A percentile compares a stretch with the other conserved stretches of the same genome.
Evolutionary conservation across 139 green algal genomes (phyloP).

Genomic region (Yamagishiella unicocca): DNA sequence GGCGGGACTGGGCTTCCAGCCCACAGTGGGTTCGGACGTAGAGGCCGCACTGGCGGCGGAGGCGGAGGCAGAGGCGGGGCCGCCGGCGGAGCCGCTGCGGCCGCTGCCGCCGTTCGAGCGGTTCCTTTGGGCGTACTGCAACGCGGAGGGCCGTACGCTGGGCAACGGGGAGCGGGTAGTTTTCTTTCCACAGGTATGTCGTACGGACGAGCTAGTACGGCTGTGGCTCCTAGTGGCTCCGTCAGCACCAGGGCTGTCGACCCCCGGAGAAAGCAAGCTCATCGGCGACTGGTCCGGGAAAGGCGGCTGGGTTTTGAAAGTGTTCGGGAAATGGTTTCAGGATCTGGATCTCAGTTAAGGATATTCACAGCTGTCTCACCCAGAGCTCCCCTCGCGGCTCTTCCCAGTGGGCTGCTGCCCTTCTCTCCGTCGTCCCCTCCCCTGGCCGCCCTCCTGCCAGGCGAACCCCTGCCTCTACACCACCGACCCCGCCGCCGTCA

Average conservation of each 20-base stretch:
- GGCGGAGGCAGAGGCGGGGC: neutral
- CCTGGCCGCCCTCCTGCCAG: neutral
- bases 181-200: constrained; percentile 35
- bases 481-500: neutral
- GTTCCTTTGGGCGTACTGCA: constrained; percentile 37
- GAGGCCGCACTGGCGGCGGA: neutral
- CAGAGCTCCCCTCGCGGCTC: no score
- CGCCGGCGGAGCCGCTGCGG: neutral
- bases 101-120: constrained; percentile 12
- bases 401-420: no score
- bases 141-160: neutral
- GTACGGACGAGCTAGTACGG: no score
- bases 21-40: neutral
- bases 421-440: neutral
- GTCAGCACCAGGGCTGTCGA: no score
- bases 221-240: neutral
- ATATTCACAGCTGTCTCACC: no score
- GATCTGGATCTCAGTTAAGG: no score
- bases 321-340: no score
- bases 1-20: neutral
- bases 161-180: constrained; percentile 20
- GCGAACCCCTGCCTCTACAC: constrained; percentile 30
- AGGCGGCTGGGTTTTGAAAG: no score
- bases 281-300: no score
- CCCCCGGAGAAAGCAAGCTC: no score